These are phyloP conservation scores for Exidia glandulosa DNA, from an alignment of 768 basidiomycete genomes.

Conservation along the genomic window DNA sequence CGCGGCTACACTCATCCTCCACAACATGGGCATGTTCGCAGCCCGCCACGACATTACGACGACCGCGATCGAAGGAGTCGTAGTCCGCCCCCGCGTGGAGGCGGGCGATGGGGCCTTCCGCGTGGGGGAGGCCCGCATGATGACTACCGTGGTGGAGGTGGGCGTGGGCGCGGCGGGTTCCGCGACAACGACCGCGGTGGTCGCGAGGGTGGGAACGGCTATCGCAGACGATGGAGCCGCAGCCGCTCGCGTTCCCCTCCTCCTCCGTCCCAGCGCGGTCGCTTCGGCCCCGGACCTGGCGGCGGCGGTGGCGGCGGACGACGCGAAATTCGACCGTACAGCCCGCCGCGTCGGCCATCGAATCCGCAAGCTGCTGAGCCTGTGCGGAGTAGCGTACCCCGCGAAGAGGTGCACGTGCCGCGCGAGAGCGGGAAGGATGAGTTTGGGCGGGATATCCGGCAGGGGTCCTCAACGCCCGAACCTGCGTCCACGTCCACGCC, in stretches of 20 bases:
- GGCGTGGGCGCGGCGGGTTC: background rate
- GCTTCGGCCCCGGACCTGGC: background rate
- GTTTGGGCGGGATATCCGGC: constrained; percentile 73
- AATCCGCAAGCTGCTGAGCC: constrained; percentile 12
- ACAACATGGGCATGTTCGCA: background rate
- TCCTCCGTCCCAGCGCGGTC: constrained; percentile 32
- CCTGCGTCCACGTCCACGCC: background rate
- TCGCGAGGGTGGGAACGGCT: constrained; percentile 43
- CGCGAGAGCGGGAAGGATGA: constrained; percentile 57
- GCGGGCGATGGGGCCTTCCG: background rate
- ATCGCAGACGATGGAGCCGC: background rate
- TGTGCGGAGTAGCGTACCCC: constrained; percentile 15
- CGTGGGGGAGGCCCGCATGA: background rate
- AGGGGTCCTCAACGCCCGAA: constrained; percentile 24
- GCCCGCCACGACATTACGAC: background rate
- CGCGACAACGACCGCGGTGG: constrained; percentile 34
- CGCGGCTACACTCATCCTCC: too few species aligned
- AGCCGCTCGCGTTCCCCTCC: constrained; percentile 27
- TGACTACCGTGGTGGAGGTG: background rate
- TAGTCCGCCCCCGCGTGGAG: background rate
- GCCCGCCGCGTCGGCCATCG: constrained; percentile 43
- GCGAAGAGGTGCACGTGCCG: constrained; percentile 13
- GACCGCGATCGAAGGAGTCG: background rate
- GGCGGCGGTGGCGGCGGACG: constrained; percentile 17
- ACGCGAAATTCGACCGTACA: constrained; percentile 44